Percentiles rank a stretch among this genome's conserved stretches.
phyloP scores from a whole-genome alignment of 345 rosid genomes.

The Angophora floribunda region DNA sequence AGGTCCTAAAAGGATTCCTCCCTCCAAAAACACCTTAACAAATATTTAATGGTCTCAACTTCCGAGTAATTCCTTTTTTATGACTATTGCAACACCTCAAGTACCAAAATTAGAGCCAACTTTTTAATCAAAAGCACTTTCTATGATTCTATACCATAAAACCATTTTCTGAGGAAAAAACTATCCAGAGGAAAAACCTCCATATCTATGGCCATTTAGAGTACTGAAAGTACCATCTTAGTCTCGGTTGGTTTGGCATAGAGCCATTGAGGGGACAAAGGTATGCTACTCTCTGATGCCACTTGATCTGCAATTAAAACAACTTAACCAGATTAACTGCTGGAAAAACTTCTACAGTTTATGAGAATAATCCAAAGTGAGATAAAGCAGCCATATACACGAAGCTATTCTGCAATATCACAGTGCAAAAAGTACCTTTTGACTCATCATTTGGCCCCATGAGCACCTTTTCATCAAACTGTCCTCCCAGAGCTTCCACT shows the following conservation, averaged over 20 bases:
- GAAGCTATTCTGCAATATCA: background rate
- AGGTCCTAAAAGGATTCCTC: background rate
- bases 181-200: background rate
- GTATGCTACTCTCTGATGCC: constrained; percentile 71
- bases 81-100: background rate
- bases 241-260: constrained; percentile 63
- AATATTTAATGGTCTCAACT: background rate
- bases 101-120: background rate
- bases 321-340: background rate
- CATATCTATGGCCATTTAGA: background rate
- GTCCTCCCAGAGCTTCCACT: constrained; percentile 36
- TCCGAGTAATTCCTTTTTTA: background rate
- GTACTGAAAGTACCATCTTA: constrained; percentile 26
- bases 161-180: background rate
- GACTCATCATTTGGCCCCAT: constrained; percentile 23
- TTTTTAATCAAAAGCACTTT: background rate
- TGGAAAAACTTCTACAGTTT: background rate
- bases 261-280: constrained; percentile 94
- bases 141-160: background rate
- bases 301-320: constrained; percentile 46
- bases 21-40: background rate
- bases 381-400: background rate
- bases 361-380: background rate
- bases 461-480: constrained; percentile 23
- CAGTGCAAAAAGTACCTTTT: constrained; percentile 25